Conservation (phyloP, 495 filamentous ascomycete species). For the Daldinia bambusicola region DNA sequence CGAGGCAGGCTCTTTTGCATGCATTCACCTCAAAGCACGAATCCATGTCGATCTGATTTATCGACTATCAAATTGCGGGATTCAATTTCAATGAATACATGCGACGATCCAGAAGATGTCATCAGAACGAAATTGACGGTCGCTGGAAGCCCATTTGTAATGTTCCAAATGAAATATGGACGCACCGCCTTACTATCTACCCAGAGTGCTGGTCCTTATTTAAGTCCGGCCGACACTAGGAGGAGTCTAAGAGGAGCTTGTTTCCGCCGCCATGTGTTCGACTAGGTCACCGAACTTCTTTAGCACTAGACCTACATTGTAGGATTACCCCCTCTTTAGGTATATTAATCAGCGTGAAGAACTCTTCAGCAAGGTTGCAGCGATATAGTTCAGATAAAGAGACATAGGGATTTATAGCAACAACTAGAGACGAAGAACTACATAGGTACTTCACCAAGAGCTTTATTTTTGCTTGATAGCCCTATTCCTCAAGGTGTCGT, state of each 20-base stretch:
- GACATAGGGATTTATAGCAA: not conserved
- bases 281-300: not conserved
- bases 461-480: conserved; percentile 7
- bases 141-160: not conserved
- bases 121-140: not conserved
- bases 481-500: conserved; percentile 31
- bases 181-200: conserved; percentile 5
- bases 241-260: not conserved
- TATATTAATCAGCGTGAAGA: not conserved
- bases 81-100: not conserved
- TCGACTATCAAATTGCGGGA: not conserved
- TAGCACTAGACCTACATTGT: not conserved
- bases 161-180: not conserved
- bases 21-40: too few relatives aligned
- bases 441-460: not conserved
- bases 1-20: too few relatives aligned
- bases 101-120: not conserved
- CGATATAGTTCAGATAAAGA: not conserved
- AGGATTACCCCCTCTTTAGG: not conserved
- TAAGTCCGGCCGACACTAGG: conserved; percentile 21
- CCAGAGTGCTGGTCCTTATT: conserved; percentile 1
- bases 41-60: not conserved
- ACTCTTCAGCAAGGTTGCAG: not conserved
- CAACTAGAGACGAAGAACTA: not conserved
- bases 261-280: not conserved